phyloP scores from a whole-genome alignment of 1,139 yeast genomes.

The Suhomyces chickasaworum region DNA sequence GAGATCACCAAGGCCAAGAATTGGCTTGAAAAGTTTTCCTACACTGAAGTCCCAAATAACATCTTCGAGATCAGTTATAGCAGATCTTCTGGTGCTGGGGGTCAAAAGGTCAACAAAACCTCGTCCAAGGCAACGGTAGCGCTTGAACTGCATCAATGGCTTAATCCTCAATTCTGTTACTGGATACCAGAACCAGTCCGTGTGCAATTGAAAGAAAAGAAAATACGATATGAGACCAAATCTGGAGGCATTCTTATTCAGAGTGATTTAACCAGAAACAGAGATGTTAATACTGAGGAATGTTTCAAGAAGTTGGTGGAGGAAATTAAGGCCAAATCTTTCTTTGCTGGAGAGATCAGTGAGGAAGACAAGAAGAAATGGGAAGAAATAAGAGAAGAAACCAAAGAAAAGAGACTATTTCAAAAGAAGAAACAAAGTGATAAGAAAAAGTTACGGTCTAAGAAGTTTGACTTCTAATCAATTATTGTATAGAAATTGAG shows the following conservation, averaged over 20 bases:
- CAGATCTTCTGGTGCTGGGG: conserved; percentile 91
- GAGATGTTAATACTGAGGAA: conserved; percentile 57
- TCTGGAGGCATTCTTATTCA: conserved; percentile 61
- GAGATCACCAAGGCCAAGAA: conserved; percentile 38
- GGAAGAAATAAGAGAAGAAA: conserved; percentile 48
- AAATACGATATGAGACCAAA: conserved; percentile 59
- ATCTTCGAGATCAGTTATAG: conserved; percentile 59
- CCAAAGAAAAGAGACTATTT: conserved; percentile 52
- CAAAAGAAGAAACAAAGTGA: conserved; percentile 55
- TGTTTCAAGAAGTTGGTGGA: conserved; percentile 61
- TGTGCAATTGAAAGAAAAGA: conserved; percentile 40
- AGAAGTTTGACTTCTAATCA: conserved; percentile 31
- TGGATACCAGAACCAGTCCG: conserved; percentile 68
- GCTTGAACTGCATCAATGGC: conserved; percentile 51
- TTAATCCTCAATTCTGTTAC: conserved; percentile 37
- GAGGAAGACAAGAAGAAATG: conserved; percentile 56
- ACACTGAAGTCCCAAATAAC: conserved; percentile 47
- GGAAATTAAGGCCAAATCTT: conserved; percentile 51
- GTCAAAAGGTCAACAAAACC: conserved; percentile 89
- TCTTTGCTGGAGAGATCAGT: conserved; percentile 53
- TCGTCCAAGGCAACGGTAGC: conserved; percentile 76
- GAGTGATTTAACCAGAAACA: conserved; percentile 60
- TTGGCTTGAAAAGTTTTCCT: conserved; percentile 48
- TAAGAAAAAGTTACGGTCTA: conserved; percentile 55
- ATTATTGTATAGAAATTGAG: neutral